Percentiles rank a stretch among this genome's conserved stretches.
Evolutionary conservation across 2,329 filamentous ascomycete species (phyloP).

Genomic region (Leptographium flavum): DNA sequence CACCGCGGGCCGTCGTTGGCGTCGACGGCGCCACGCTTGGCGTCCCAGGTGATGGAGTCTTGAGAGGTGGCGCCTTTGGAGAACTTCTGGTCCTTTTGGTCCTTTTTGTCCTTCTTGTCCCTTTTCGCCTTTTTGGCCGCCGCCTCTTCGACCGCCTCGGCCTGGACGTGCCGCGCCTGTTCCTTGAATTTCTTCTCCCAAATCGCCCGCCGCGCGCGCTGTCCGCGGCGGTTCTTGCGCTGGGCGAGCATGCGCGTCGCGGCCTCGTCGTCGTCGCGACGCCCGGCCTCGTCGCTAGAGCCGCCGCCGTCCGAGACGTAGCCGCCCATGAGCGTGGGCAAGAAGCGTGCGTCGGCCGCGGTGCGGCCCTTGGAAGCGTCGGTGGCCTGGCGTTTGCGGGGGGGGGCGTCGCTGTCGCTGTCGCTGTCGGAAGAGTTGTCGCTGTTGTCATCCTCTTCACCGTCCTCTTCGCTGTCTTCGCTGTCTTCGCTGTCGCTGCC

Average conservation of each 20-base stretch:
- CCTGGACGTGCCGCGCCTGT: slow-evolving; percentile 51
- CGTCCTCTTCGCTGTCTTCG: slow-evolving; percentile 9
- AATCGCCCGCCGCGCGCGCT: slow-evolving; percentile 63
- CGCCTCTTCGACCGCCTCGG: slow-evolving; percentile 36
- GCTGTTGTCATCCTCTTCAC: not conserved
- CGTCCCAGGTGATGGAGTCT: slow-evolving; percentile 53
- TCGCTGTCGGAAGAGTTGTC: not conserved
- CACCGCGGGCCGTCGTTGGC: slow-evolving; percentile 31
- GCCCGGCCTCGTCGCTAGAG: slow-evolving; percentile 57
- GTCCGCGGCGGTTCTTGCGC: slow-evolving; percentile 58
- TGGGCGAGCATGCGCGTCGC: slow-evolving; percentile 29
- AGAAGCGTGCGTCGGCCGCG: slow-evolving; percentile 38
- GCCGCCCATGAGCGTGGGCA: slow-evolving; percentile 64
- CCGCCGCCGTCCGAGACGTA: slow-evolving; percentile 71
- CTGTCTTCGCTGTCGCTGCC: too few relatives aligned
- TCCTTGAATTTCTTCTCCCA: slow-evolving; percentile 69
- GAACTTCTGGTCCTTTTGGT: too few relatives aligned
- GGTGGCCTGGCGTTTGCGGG: slow-evolving; percentile 4
- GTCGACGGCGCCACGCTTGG: slow-evolving; percentile 38
- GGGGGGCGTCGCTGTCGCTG: slow-evolving; percentile 1
- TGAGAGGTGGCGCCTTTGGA: too few relatives aligned
- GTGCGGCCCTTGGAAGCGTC: not conserved
- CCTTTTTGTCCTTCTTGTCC: slow-evolving; percentile 8
- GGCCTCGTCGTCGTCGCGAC: slow-evolving; percentile 54
- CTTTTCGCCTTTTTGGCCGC: slow-evolving; percentile 22